Base-by-base conservation (phyloP, 257 asterid species). In the Primulina eburnea region DNA sequence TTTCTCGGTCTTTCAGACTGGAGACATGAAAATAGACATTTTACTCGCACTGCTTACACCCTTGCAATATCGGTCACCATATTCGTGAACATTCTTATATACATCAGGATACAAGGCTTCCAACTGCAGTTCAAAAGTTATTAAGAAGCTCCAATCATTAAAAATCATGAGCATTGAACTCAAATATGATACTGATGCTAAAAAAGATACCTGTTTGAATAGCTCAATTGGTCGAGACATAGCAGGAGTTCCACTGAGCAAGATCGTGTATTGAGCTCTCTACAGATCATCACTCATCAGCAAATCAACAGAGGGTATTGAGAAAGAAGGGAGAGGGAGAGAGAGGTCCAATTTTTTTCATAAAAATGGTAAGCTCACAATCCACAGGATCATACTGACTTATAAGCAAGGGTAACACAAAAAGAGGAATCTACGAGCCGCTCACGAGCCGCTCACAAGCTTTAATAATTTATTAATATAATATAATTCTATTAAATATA, bases 161-260 rank as follows among this genome's bases (percentile, higher is more conserved):
- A 73, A 68, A 69, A 72, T 69, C 68, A 56, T 58, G 43, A 63
- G 29, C 66, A 52, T 53, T 35, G 33, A 14, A 20, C 24, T 18
- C 62, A 67, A 72, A 59, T 57, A 60, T 8, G 18, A 72, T 16
- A n/a, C 16, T 38, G 32, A 67, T 26, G 69, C 62, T 67, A 40
- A 58, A 50, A 73, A 32, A 2, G 30, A 24, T 71, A 92, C 97
- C 97, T 90, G 98, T 82, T 90, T 93, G 75, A 78, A 89, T 65
- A 90, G 87, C 78, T 93, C 98, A 65, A 93, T 89, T 29, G 98
- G 98, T 26, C 98, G 84, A 33, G 98, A 93, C 71, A 93, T 82
- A 52, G 97, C 98, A 72, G 98, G 98, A 73, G 98, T 93, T 76
- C 98, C 97, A 79, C 97, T 93, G 68, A 90, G 95, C 88, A 93